Base-by-base conservation (phyloP, 805 yeast genomes). In the Huiozyma sinensis region DNA sequence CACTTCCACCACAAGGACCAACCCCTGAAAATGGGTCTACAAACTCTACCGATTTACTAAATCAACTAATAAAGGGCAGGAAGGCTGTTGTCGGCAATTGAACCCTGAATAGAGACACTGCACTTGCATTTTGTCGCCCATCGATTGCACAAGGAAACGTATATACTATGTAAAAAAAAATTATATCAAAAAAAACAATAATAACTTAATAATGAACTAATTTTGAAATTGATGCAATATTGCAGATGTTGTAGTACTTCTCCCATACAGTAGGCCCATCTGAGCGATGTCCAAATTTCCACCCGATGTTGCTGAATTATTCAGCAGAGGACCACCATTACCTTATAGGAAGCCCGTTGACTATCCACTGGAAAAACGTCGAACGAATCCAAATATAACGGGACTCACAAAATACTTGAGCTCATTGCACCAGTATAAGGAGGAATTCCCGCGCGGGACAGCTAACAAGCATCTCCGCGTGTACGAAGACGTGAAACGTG, bases 51-150 rank as follows among this genome's bases (percentile, higher is more conserved):
- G 95, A 87, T 58, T 71, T 88, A 56, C 71, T 88, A 54, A 85
- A 79, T 46, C 96, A 87, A 62, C 69, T 88, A 58, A 81, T 88
- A 79, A 81, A 81, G 53, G 94, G 94, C 29, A 84, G 82, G 58
- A 76, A 68, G 53, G 59, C 65, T 38, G 56, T 64, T 41, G 66
- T 69, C 17, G 54, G 57, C 17, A 57, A 52, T 40, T 56, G 43
- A 45, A 10, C 33, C 7, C 33, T 12, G 6, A 17, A 17, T 17
- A 17, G 24, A 24, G 11, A n/a, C 38, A 29, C 17, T 34, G 6
- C 6, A 34, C 9, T 30, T 33, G 32, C 28, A n/a, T 27, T 9
- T 6, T 38, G 6, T 35, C 27, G 30, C 30, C 33, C 40, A 38
- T 38, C 29, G 28, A 10, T 9, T 30, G 28, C 38, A 36, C 9